Conservation (phyloP, 2,329 filamentous ascomycete genomes). For the Zymoseptoria pseudotritici region DNA sequence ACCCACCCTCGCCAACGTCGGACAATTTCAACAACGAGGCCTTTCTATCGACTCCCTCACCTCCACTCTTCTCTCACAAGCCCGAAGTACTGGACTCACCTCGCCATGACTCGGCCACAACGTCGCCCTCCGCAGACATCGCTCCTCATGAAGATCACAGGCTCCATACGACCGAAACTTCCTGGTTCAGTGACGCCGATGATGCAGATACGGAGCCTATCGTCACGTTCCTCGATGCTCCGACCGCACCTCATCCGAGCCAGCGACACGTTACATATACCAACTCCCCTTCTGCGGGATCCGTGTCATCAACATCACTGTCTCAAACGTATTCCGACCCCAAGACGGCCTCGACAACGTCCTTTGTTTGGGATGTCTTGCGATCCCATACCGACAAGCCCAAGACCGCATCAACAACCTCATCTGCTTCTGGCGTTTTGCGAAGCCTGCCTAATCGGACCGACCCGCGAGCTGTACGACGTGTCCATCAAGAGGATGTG, state of each 20-base stretch:
- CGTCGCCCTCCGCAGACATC: background rate
- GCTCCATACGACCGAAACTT: background rate
- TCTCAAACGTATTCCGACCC: background rate
- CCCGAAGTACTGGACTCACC: background rate
- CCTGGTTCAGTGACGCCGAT: background rate
- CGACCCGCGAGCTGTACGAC: background rate
- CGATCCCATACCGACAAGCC: background rate
- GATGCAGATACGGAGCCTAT: background rate
- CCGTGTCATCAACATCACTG: background rate
- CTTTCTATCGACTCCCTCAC: background rate
- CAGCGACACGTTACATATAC: background rate
- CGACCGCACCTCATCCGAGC: background rate
- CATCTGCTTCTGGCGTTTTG: background rate
- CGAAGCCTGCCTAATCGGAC: background rate
- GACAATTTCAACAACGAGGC: background rate
- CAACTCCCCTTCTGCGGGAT: background rate
- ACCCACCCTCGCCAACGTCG: background rate
- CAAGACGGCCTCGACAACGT: background rate
- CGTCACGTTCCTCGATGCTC: background rate
- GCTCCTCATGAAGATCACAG: background rate
- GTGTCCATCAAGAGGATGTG: background rate
- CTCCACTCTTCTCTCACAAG: background rate
- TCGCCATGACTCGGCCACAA: background rate
- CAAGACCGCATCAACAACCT: background rate
- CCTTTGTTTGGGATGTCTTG: background rate